phyloP scores from a whole-genome alignment of 148 eudicot genomes.

The Rhododendron simsii region DNA sequence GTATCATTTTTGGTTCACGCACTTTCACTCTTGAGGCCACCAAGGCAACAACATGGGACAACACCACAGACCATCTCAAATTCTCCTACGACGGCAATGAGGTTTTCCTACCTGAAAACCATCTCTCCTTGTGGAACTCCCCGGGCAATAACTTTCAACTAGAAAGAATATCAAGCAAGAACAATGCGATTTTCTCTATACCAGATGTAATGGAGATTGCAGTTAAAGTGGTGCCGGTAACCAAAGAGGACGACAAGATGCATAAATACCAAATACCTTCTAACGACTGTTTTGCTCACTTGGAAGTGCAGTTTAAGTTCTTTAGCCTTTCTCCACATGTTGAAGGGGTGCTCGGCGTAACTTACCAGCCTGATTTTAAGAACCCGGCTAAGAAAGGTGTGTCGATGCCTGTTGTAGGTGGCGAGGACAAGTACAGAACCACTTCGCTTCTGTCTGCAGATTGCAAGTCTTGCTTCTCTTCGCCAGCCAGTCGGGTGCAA shows the following conservation, averaged over 20 bases:
- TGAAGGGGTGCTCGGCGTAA: conserved; percentile 24
- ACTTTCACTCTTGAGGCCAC: conserved; percentile 26
- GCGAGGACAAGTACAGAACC: conserved; percentile 52
- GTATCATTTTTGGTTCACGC: conserved; percentile 26
- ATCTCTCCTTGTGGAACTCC: conserved; percentile 10
- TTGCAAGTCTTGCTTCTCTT: conserved; percentile 37
- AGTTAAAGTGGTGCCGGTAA: conserved; percentile 16
- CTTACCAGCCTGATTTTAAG: conserved; percentile 20
- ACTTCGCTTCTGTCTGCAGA: conserved; percentile 40
- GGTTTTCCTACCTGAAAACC: background rate
- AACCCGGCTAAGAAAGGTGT: conserved; percentile 52
- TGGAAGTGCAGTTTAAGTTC: conserved; percentile 23
- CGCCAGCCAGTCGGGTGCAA: conserved; percentile 16
- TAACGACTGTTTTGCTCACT: conserved; percentile 20
- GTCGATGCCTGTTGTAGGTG: conserved; percentile 64
- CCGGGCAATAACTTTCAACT: background rate
- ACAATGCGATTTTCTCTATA: background rate
- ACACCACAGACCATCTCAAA: conserved; percentile 27
- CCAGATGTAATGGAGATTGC: background rate
- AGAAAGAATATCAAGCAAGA: conserved; percentile 7
- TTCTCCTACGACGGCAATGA: conserved; percentile 21
- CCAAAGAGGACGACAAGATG: conserved; percentile 13
- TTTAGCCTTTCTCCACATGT: conserved; percentile 13
- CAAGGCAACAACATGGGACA: conserved; percentile 26
- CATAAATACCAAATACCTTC: conserved; percentile 17